Conservation (phyloP, 2,329 filamentous ascomycete species). For the Akanthomyces muscarius region DNA sequence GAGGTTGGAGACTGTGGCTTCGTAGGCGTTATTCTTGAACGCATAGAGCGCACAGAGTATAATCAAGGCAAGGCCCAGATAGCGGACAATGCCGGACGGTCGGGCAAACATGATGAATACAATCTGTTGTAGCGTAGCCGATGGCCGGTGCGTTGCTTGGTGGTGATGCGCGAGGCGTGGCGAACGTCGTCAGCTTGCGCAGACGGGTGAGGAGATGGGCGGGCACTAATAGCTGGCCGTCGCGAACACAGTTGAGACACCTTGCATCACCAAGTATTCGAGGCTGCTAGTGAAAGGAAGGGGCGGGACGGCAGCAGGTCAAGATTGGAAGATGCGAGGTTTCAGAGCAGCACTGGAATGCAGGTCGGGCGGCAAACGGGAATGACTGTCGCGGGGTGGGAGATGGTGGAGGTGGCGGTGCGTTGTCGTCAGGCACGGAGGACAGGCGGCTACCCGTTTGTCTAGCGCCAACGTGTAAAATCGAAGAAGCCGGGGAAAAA, state of each 20-base stretch:
- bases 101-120: conserved; percentile 27
- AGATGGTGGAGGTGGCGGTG: not conserved
- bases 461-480: not conserved
- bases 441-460: not conserved
- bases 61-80: conserved; percentile 34
- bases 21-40: conserved; percentile 24
- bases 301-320: not conserved
- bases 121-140: too few species aligned
- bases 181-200: not conserved
- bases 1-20: conserved; percentile 8
- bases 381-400: not conserved
- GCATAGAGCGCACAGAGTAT: conserved; percentile 32
- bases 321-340: not conserved
- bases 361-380: not conserved
- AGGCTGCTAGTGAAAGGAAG: not conserved
- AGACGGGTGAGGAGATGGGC: not conserved
- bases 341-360: not conserved
- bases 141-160: not conserved
- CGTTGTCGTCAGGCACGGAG: not conserved
- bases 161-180: not conserved
- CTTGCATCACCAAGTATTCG: not conserved
- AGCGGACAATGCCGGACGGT: conserved; percentile 41
- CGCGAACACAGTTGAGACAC: not conserved
- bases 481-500: not conserved
- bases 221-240: not conserved